Conservation (phyloP, 352 stramenopile species). For the Phytophthora hibernalis region DNA sequence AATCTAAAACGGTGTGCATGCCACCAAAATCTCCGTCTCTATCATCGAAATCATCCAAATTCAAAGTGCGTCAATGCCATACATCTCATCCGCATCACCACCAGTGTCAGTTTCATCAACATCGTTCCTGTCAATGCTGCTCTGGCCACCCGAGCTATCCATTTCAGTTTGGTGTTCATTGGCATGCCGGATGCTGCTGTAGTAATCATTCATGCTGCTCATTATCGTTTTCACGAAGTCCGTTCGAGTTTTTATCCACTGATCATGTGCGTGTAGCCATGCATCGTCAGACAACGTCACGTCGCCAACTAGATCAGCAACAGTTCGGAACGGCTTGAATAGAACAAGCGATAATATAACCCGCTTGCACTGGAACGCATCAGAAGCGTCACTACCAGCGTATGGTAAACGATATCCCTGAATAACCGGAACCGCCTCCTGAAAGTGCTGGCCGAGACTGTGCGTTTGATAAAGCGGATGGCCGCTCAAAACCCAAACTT, state of each 20-base stretch:
- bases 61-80: no score
- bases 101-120: no score
- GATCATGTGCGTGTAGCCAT: background rate
- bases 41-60: no score
- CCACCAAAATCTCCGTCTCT: no score
- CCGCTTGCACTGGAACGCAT: background rate
- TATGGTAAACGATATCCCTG: background rate
- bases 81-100: no score
- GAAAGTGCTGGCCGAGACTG: background rate
- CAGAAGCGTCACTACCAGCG: background rate
- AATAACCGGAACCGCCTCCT: constrained; percentile 4
- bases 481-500: background rate
- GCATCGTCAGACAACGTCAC: background rate
- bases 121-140: no score
- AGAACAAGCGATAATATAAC: background rate
- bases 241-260: background rate
- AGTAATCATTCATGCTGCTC: constrained; percentile 1
- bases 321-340: background rate
- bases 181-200: background rate
- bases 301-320: background rate
- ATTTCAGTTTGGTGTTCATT: no score
- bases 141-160: no score
- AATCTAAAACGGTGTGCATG: no score
- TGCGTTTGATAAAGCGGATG: background rate
- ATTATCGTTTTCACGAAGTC: constrained; percentile 4